phyloP scores from a whole-genome alignment of 75 land plant genomes.

The Isoetes taiwanensis region DNA sequence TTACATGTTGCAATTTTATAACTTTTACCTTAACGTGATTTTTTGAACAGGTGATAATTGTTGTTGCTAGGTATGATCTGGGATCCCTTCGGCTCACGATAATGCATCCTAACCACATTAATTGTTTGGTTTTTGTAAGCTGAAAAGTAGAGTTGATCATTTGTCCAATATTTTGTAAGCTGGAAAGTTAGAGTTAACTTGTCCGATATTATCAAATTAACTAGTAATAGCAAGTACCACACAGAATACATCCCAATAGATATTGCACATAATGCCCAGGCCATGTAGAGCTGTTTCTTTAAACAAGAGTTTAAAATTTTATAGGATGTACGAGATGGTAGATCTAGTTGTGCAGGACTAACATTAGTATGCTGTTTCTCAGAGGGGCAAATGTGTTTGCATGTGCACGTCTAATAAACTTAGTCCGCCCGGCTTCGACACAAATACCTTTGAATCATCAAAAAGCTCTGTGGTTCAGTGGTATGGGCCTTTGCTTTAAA shows the following conservation, averaged over 20 bases:
- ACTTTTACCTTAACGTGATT: neutral
- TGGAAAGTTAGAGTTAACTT: neutral
- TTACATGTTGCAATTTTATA: neutral
- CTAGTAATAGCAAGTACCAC: neutral
- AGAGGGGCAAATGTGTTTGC: slow-evolving; percentile 97
- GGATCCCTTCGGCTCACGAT: neutral
- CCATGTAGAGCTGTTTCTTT: neutral
- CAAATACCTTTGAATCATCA: slow-evolving; percentile 89
- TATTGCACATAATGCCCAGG: neutral
- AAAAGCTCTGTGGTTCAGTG: slow-evolving; percentile 95
- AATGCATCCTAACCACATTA: neutral
- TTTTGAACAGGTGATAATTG: slow-evolving; percentile 51
- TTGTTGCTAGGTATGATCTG: slow-evolving; percentile 61
- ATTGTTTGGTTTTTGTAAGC: neutral
- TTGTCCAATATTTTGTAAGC: neutral
- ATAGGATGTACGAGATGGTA: neutral
- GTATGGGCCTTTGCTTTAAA: slow-evolving; percentile 26
- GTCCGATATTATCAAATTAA: neutral
- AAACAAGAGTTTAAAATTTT: neutral
- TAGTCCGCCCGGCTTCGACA: slow-evolving; percentile 53
- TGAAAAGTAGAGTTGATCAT: neutral
- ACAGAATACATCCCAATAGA: neutral
- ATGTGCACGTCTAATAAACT: slow-evolving; percentile 76
- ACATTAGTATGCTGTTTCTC: neutral
- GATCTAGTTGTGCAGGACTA: slow-evolving; percentile 1